Evolutionary conservation across 2,329 filamentous ascomycete genomes (phyloP), one percentile per base, ranked within the genome.

Genomic region (Leptographium galeiforme): DNA sequence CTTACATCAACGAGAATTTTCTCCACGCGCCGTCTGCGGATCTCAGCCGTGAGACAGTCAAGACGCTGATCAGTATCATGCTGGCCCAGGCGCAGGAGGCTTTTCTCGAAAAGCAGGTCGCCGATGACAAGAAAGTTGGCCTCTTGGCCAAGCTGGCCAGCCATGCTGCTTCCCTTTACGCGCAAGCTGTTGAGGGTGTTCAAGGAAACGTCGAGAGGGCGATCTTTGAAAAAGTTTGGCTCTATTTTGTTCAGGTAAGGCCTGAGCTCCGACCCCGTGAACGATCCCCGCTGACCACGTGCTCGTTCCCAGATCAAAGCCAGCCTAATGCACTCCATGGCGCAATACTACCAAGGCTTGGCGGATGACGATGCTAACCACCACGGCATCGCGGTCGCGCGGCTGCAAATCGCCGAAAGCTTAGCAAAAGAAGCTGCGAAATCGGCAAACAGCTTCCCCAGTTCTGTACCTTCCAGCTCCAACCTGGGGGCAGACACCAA

Each of bases 1-100:
- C 91, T 52, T 98, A 98, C 64, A 98, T 98, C 72, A 98, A 98
- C 69, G 93, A 98, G 71, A 98, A 98, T 71, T 98, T 98, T 66
- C 74, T 98, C 39, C 93, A 98, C 63, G 93, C 93, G 1, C 93
- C 94, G 0, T 96, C 90, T 10, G 90, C 88, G n/a, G 93, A 98
- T 64, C 71, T 98, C 48, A 97, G 90, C 66, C 76, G 93, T 56
- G 91, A 98, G 50, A 98, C 93, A 0, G 89, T 98, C 63, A 96
- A 96, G 71, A 89, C 89, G 0, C 70, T 98, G 59, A 97, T 98
- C 64, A 80, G 84, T 51, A 81, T 98, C 56, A 97, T 89, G 77
- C 79, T 98, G 53, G 94, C 91, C 1, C 93, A 98, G 68, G 91
- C 87, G 5, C 94, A 98, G 67, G 93, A 98, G 67, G 89, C 97